Base-by-base conservation (phyloP, 345 rosid species). In the Crucihimalaya himalaica region DNA sequence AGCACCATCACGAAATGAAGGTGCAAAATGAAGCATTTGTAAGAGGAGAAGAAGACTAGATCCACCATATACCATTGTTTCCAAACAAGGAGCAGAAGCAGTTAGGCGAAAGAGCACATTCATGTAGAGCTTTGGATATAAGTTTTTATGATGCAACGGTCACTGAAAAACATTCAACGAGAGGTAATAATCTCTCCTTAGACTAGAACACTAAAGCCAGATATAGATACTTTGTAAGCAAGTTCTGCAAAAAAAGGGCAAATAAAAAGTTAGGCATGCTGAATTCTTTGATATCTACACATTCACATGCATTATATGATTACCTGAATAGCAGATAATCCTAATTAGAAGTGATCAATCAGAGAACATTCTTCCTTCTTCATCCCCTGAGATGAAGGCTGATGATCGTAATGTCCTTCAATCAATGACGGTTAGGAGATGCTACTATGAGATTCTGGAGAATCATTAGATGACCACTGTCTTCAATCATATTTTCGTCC, bases 61-160 rank as follows among this genome's bases (percentile, higher is more conserved):
- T 42, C 97, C 98, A 86, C 92, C 99, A 54, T 96, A 96, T 68
- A 95, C 99, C 96, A 95, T 95, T 40, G 99, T 97, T 84, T 95
- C 99, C 90, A 95, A 81, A 84, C 97, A 95, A 46, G 98, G 88
- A 75, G 97, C 99, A 82, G 87, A 86, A 31, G 97, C 84, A 51
- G 99, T 95, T 83, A 92, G 81, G 42, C 90, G 94, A 63, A 98
- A 95, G 5, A 95, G 80, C 39, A 95, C 94, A 79, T 78, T 81
- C 79, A 95, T 70, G 83, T 94, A 92, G 79, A 92, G 97, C 77
- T 88, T 89, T 60, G 96, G 97, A 76, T 89, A 82, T 82, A 86
- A 70, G 90, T 92, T 67, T 86, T 87, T 53, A n/a, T n/a, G 97
- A 80, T 69, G 88, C 91, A 82, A 79, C 83, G 66, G 92, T 80